These are phyloP conservation scores for Colletotrichum endophyticum DNA, from an alignment of 2,329 filamentous ascomycete genomes.

Conservation along the genomic window DNA sequence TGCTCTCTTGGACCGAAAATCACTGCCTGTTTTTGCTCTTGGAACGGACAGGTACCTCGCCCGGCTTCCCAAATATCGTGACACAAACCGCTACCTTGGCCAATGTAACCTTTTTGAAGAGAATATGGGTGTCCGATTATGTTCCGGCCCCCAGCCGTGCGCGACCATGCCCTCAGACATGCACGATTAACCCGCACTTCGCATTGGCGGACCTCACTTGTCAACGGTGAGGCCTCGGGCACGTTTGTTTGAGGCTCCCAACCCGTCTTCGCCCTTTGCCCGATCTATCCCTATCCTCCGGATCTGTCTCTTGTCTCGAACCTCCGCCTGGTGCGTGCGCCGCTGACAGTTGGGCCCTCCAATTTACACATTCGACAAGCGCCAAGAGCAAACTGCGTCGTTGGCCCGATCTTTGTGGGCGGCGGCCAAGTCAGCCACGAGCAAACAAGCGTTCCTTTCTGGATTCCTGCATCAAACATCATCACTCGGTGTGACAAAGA, in stretches of 20 bases:
- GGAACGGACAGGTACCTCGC: neutral
- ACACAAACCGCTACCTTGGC: neutral
- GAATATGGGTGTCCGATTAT: neutral
- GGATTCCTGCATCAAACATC: neutral
- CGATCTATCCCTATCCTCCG: neutral
- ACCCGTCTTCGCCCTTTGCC: neutral
- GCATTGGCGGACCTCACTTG: neutral
- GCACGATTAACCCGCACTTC: neutral
- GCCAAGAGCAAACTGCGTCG: neutral
- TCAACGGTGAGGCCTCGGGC: neutral
- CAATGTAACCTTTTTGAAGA: neutral
- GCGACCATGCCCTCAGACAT: neutral
- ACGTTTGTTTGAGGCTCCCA: neutral
- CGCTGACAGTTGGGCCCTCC: neutral
- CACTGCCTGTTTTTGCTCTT: neutral
- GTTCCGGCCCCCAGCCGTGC: neutral
- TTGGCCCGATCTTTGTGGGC: neutral
- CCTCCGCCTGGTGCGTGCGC: neutral
- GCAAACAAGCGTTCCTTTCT: neutral
- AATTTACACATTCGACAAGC: neutral
- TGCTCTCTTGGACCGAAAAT: neutral
- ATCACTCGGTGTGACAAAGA: neutral
- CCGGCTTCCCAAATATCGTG: neutral
- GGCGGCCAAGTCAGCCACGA: neutral
- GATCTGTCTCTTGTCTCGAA: neutral